Evolutionary conservation across 2,329 filamentous ascomycete species (phyloP).

Genomic region (Trichophyton benhamiae): DNA sequence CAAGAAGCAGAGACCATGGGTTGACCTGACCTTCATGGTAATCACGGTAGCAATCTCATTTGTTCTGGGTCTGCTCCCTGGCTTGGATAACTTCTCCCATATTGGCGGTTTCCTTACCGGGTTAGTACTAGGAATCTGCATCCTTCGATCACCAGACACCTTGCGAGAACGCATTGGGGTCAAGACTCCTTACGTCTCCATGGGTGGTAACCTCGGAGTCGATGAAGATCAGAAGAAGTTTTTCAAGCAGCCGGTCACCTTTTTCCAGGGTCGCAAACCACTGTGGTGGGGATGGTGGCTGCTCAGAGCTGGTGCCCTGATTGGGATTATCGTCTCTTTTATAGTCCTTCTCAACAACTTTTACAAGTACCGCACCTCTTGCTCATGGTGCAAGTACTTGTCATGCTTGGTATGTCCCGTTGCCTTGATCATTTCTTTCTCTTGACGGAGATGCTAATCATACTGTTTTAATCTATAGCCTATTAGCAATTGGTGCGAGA

Average conservation of each 20-base stretch:
- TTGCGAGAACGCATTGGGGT: conserved; percentile 62
- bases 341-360: conserved; percentile 84
- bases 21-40: conserved; percentile 76
- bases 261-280: conserved; percentile 65
- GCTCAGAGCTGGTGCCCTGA: conserved; percentile 62
- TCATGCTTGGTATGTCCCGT: conserved; percentile 68
- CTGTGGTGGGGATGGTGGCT: conserved; percentile 99
- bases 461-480: conserved; percentile 31
- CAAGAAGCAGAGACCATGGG: conserved; percentile 60
- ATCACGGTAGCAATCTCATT: conserved; percentile 83
- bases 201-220: conserved; percentile 38
- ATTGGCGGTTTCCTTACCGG: conserved; percentile 95
- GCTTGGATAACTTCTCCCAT: conserved; percentile 92
- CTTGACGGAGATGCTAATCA: conserved; percentile 3
- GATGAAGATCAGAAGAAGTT: conserved; percentile 42
- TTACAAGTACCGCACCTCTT: conserved; percentile 62
- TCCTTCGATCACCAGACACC: conserved; percentile 76
- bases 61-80: conserved; percentile 79
- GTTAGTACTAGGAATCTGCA: conserved; percentile 68
- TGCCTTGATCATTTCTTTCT: background rate
- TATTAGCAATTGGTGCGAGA: conserved; percentile 57
- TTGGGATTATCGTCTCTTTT: conserved; percentile 73
- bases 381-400: conserved; percentile 88
- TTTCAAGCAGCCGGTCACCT: conserved; percentile 45
- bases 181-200: conserved; percentile 58